phyloP scores from a whole-genome alignment of 441 rosid genomes.

The Croton laevigatus region DNA sequence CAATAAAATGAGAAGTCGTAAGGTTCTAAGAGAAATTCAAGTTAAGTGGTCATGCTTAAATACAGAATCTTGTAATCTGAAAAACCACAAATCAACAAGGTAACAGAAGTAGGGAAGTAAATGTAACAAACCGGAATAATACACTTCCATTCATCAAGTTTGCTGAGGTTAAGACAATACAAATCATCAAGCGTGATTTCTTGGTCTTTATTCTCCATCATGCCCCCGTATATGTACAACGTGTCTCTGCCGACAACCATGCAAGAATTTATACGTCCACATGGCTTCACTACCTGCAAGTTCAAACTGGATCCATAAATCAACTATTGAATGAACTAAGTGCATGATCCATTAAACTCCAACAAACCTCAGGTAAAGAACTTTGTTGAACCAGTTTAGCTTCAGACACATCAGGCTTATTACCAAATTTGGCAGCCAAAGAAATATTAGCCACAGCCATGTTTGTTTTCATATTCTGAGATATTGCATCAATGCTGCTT shows the following conservation, averaged over 20 bases:
- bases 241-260: conserved; percentile 92
- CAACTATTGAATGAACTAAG: conserved; percentile 14
- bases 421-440: conserved; percentile 35
- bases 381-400: conserved; percentile 44
- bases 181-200: conserved; percentile 93
- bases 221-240: conserved; percentile 87
- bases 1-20: background rate
- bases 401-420: conserved; percentile 39
- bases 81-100: conserved; percentile 5
- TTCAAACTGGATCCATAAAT: conserved; percentile 19
- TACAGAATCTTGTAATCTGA: background rate
- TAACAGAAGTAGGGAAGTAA: conserved; percentile 20
- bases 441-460: conserved; percentile 36
- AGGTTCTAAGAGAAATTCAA: background rate
- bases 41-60: background rate
- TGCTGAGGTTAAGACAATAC: conserved; percentile 90
- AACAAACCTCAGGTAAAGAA: conserved; percentile 74
- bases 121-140: conserved; percentile 79
- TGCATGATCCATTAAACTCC: conserved; percentile 10
- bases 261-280: conserved; percentile 95
- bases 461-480: conserved; percentile 43
- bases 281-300: conserved; percentile 82
- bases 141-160: conserved; percentile 98
- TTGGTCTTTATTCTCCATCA: conserved; percentile 92
- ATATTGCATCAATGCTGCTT: conserved; percentile 47